Evolutionary conservation across 441 rosid species (phyloP).

Genomic region (Macaranga tanarius): DNA sequence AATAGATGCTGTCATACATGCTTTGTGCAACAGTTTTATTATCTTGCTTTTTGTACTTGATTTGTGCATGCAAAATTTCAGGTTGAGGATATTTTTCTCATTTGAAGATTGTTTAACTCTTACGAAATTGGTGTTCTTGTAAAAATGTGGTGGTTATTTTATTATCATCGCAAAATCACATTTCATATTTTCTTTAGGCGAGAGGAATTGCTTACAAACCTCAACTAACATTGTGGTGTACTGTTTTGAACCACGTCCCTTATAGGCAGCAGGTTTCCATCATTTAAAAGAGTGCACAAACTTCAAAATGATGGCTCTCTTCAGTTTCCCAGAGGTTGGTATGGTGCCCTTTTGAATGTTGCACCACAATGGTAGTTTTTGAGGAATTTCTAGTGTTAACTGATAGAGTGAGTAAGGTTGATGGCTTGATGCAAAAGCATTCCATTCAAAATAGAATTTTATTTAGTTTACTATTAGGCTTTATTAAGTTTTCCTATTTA

Average conservation of each 20-base stretch:
- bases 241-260: constrained; percentile 21
- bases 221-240: constrained; percentile 14
- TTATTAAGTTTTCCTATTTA: too few species aligned
- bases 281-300: constrained; percentile 41
- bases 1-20: not conserved
- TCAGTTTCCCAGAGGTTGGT: constrained; percentile 55
- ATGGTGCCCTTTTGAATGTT: constrained; percentile 17
- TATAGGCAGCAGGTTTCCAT: constrained; percentile 46
- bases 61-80: not conserved
- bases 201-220: constrained; percentile 7
- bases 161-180: not conserved
- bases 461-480: too few species aligned
- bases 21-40: not conserved
- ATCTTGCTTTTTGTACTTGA: not conserved
- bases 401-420: not conserved
- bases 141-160: not conserved
- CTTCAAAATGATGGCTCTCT: constrained; percentile 45
- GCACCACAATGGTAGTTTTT: not conserved
- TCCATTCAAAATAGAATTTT: too few species aligned
- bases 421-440: too few species aligned
- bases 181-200: constrained; percentile 7
- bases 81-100: too few species aligned
- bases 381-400: not conserved
- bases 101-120: not conserved
- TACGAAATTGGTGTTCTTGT: not conserved